A percentile compares a stretch with the other conserved stretches of the same genome.
Evolutionary conservation across 2,329 filamentous ascomycete genomes (phyloP).

Genomic region (Diaporthe citrichinensis): DNA sequence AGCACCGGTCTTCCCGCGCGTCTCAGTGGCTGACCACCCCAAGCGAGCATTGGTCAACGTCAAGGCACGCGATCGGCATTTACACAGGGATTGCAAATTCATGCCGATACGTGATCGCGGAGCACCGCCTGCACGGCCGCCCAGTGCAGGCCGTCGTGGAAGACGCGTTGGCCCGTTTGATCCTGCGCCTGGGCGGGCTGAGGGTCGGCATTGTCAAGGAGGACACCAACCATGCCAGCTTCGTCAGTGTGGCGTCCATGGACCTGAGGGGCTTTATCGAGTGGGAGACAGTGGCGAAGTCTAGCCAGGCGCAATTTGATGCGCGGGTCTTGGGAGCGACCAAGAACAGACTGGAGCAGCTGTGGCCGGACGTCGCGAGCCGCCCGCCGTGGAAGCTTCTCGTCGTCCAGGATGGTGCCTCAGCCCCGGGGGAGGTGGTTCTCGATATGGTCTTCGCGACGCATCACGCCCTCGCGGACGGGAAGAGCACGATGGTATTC

Average conservation of each 20-base stretch:
- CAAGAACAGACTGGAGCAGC: constrained; percentile 56
- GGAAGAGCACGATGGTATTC: constrained; percentile 62
- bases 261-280: constrained; percentile 60
- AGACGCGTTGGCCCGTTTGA: constrained; percentile 56
- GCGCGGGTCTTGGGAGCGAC: constrained; percentile 51
- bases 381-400: constrained; percentile 64
- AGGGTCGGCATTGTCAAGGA: constrained; percentile 63
- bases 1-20: background rate
- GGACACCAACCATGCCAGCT: constrained; percentile 58
- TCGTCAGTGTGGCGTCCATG: constrained; percentile 59
- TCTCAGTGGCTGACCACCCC: constrained; percentile 16
- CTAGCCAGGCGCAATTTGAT: constrained; percentile 45
- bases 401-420: constrained; percentile 49
- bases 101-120: constrained; percentile 56
- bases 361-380: constrained; percentile 57
- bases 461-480: constrained; percentile 69
- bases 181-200: constrained; percentile 61
- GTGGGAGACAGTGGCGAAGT: constrained; percentile 46
- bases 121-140: constrained; percentile 36
- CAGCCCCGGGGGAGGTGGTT: constrained; percentile 44
- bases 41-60: constrained; percentile 62
- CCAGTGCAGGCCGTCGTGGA: constrained; percentile 49
- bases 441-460: constrained; percentile 62
- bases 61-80: constrained; percentile 62
- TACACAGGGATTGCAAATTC: constrained; percentile 63